Percentiles rank a stretch among this genome's conserved stretches.
Evolutionary conservation across 2,329 filamentous ascomycete species (phyloP).

Genomic region (Aureobasidium sp.): DNA sequence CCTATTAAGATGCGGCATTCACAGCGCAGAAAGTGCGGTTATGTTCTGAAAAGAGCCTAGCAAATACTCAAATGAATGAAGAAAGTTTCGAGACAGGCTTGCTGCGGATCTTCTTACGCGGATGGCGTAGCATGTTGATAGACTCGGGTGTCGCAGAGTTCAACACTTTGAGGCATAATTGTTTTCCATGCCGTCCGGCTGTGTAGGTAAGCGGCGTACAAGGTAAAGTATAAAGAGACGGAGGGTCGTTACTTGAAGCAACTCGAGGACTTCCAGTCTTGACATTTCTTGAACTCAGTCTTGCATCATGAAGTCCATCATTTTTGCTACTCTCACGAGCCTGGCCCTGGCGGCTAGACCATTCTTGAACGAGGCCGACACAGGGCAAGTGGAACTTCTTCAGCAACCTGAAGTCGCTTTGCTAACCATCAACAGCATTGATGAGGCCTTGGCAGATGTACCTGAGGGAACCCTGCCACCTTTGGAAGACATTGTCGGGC

Average conservation of each 20-base stretch:
- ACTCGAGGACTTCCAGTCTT: background rate
- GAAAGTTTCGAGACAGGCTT: constrained; percentile 3
- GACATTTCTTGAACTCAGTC: background rate
- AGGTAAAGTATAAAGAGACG: background rate
- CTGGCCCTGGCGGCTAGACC: constrained; percentile 28
- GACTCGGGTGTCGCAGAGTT: background rate
- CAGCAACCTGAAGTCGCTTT: background rate
- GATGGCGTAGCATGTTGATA: background rate
- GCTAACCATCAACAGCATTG: constrained; percentile 21
- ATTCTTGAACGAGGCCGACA: constrained; percentile 32
- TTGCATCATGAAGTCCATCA: constrained; percentile 1
- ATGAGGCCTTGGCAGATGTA: constrained; percentile 23
- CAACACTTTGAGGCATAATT: background rate
- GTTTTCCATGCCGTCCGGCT: background rate
- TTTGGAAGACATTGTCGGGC: constrained; percentile 22
- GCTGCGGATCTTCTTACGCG: background rate
- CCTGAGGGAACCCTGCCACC: constrained; percentile 24
- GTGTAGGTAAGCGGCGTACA: background rate
- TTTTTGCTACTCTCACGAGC: background rate
- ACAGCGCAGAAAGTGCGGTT: background rate
- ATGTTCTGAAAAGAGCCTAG: background rate
- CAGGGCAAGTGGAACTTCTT: constrained; percentile 18
- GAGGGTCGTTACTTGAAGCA: background rate
- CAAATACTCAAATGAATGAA: background rate
- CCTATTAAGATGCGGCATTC: background rate